Evolutionary conservation across 345 rosid genomes (phyloP), one percentile per base, ranked within the genome.

Genomic region (Moringa oleifera): DNA sequence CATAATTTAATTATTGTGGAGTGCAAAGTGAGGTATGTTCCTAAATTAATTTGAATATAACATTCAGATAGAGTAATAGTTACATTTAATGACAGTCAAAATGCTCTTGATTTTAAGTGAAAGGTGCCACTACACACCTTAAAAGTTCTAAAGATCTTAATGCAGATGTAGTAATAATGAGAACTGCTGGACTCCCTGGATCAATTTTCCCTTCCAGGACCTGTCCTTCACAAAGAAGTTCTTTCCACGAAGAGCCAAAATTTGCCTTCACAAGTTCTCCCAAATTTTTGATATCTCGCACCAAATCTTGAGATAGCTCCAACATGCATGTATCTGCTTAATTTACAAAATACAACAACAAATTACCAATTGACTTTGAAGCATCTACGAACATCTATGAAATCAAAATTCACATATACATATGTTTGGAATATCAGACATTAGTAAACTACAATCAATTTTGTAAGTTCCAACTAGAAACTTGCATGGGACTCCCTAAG

Each of bases 111-210:
- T 28, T 28, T 28, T 28, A 28, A 28, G 8, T 28, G 33, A 28
- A 28, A 28, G 33, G 33, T 2, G 8, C 57, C 17, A 18, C 28
- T 20, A 51, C 23, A 19, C 20, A 83, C 98, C 92, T 92, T 60
- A 87, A 51, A 52, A 92, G 70, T 20, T 89, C 95, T 56, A 87
- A 76, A 58, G 87, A 69, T 75, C 95, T 83, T 64, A 92, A 58
- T 25, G 98, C 94, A 55, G 97, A 92, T 13, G 83, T 74, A 53
- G 84, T 69, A 53, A 92, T 58, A 51, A 86, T 74, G 47, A 87
- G 83, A 75, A 85, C 85, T 22, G 86, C 77, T 3, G 97, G 98
- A 66, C 67, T 80, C 59, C 96, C 98, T 0, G 95, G 73, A 31
- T 81, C 83, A 6, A 84, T 65, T 22, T 72, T 68, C 31, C 93